Evolutionary conservation across 1,139 yeast species (phyloP).

Genomic region (Magnusiomyces clavatus): DNA sequence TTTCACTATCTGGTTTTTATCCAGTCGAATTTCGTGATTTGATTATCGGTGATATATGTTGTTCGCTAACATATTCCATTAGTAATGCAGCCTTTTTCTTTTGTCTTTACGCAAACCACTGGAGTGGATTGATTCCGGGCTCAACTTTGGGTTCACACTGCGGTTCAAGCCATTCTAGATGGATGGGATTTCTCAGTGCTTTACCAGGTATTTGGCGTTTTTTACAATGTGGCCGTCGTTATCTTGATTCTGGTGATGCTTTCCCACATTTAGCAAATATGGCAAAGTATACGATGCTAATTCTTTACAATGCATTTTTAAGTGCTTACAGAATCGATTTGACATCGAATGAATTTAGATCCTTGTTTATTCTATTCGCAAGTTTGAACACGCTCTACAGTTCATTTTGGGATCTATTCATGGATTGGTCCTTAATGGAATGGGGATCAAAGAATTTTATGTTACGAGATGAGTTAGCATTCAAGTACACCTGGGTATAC

Average conservation of each 20-base stretch:
- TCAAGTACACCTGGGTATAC: slow-evolving; percentile 51
- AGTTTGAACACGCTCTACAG: slow-evolving; percentile 61
- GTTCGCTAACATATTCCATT: slow-evolving; percentile 80
- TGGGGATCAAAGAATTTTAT: slow-evolving; percentile 56
- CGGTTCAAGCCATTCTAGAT: slow-evolving; percentile 68
- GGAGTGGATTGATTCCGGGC: slow-evolving; percentile 40
- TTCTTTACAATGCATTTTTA: slow-evolving; percentile 63
- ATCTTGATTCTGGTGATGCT: slow-evolving; percentile 86
- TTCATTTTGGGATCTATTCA: slow-evolving; percentile 78
- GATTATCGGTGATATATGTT: slow-evolving; percentile 82
- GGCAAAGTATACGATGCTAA: slow-evolving; percentile 60
- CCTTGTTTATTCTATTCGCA: slow-evolving; percentile 67
- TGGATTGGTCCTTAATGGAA: slow-evolving; percentile 94
- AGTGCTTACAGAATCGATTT: slow-evolving; percentile 69
- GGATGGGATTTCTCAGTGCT: slow-evolving; percentile 74
- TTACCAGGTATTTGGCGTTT: slow-evolving; percentile 89
- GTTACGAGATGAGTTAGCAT: slow-evolving; percentile 66
- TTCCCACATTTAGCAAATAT: slow-evolving; percentile 96
- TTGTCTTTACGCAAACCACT: slow-evolving; percentile 67
- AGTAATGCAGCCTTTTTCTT: slow-evolving; percentile 81
- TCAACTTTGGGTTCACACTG: slow-evolving; percentile 46
- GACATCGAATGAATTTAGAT: slow-evolving; percentile 37
- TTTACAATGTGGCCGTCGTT: slow-evolving; percentile 86
- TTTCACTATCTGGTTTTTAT: slow-evolving; percentile 73
- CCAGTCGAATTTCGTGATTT: slow-evolving; percentile 95